phyloP scores from a whole-genome alignment of 805 yeast species.

The Limtongia smithiae region DNA sequence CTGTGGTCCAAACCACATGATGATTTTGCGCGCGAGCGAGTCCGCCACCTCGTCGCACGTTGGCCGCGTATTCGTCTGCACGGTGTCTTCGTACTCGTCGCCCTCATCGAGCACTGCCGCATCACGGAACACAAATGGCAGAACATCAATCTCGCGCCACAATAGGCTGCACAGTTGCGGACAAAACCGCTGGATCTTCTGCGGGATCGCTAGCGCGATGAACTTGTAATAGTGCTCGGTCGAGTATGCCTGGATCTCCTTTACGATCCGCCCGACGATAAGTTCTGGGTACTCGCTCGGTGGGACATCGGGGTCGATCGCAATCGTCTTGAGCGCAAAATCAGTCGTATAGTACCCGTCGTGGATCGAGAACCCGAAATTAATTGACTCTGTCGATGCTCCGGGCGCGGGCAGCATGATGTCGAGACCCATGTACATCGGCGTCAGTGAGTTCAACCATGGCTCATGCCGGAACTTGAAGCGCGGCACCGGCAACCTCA shows the following conservation, averaged over 20 bases:
- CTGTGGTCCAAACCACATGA: conserved; percentile 26
- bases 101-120: not conserved
- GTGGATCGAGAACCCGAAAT: conserved; percentile 26
- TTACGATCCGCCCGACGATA: conserved; percentile 14
- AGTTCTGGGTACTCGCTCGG: conserved; percentile 7
- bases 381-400: conserved; percentile 2
- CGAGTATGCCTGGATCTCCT: conserved; percentile 20
- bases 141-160: conserved; percentile 25
- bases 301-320: not conserved
- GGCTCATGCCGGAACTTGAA: conserved; percentile 12
- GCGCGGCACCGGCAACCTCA: conserved; percentile 11
- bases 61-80: not conserved
- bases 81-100: conserved; percentile 1
- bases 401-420: conserved; percentile 13
- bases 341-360: conserved; percentile 28
- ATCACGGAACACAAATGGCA: conserved; percentile 23
- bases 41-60: conserved; percentile 28
- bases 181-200: conserved; percentile 12
- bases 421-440: conserved; percentile 27
- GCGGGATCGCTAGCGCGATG: conserved; percentile 19
- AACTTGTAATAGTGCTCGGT: conserved; percentile 21
- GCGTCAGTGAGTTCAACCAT: conserved; percentile 19
- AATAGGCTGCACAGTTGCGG: conserved; percentile 21
- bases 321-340: conserved; percentile 14
- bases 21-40: conserved; percentile 25